phyloP scores from a whole-genome alignment of 2,329 filamentous ascomycete genomes.

The Trichoderma harzianum region DNA sequence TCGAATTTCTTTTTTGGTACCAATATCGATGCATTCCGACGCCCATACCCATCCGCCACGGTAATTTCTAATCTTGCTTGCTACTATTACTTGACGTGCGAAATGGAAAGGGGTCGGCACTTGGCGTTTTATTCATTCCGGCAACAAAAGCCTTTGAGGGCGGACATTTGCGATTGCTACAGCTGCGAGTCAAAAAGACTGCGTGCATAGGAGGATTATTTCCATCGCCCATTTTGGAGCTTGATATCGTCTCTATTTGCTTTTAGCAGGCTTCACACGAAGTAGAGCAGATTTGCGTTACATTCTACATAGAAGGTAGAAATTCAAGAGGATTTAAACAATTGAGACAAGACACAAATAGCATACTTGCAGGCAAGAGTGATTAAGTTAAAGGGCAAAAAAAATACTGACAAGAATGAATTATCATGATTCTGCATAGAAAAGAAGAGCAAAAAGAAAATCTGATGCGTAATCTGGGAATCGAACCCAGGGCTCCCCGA shows the following conservation, averaged over 20 bases:
- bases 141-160: not conserved
- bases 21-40: not conserved
- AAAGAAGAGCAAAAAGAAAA: not conserved
- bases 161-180: not conserved
- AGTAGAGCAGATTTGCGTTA: not conserved
- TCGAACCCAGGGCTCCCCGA: slow-evolving; percentile 35
- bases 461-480: slow-evolving; percentile 32
- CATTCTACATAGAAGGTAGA: slow-evolving; percentile 3
- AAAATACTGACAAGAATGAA: not conserved
- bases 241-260: not conserved
- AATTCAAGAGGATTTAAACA: not conserved
- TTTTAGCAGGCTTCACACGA: not conserved
- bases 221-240: not conserved
- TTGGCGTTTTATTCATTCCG: slow-evolving; percentile 1
- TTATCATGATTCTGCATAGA: not conserved
- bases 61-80: not conserved
- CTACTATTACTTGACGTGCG: not conserved
- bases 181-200: not conserved
- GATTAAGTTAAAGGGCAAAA: not conserved
- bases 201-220: not conserved
- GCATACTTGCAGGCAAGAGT: not conserved
- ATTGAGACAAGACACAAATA: not conserved
- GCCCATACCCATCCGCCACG: not conserved
- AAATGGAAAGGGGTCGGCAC: not conserved
- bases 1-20: not conserved